A percentile compares a stretch with the other conserved stretches of the same genome.
These are phyloP conservation scores for Citeromyces matritensis DNA, from an alignment of 805 yeast species.

Conservation along the genomic window DNA sequence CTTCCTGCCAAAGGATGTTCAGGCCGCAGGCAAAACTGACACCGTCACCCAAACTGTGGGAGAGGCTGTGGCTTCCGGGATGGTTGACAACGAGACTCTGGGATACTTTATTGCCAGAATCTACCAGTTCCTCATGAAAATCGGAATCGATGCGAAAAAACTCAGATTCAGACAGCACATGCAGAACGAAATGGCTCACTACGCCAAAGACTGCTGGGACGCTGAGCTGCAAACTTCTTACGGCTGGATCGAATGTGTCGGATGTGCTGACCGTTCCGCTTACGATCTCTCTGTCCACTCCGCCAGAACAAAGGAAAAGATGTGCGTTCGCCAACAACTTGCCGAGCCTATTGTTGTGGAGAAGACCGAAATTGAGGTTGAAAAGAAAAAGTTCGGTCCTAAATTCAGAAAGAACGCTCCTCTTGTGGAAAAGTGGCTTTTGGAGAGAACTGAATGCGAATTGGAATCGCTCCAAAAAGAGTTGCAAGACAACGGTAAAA, in stretches of 20 bases:
- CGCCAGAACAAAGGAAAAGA: constrained; percentile 86
- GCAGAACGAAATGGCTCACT: constrained; percentile 99
- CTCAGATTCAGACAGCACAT: constrained; percentile 97
- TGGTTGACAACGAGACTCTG: constrained; percentile 93
- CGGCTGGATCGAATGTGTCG: constrained; percentile 99
- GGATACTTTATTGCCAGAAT: constrained; percentile 96
- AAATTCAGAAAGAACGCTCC: constrained; percentile 96
- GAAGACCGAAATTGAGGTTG: constrained; percentile 70
- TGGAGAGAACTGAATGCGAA: constrained; percentile 69
- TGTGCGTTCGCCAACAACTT: constrained; percentile 85
- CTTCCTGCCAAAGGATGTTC: constrained; percentile 78
- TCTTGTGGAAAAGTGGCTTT: constrained; percentile 69
- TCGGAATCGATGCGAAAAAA: constrained; percentile 78
- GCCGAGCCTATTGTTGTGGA: constrained; percentile 77
- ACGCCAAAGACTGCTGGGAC: constrained; percentile 99
- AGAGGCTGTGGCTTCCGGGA: constrained; percentile 75
- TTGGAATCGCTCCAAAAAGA: constrained; percentile 64
- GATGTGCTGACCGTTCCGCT: constrained; percentile 99
- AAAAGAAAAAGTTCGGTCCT: constrained; percentile 96
- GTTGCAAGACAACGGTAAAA: constrained; percentile 44
- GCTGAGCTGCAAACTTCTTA: constrained; percentile 91
- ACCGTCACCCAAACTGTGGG: constrained; percentile 58
- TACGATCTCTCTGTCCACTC: constrained; percentile 93
- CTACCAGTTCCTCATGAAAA: constrained; percentile 64
- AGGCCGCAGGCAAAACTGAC: constrained; percentile 71